Evolutionary conservation across 805 yeast genomes (phyloP).

Genomic region (Yarrowia sp.): DNA sequence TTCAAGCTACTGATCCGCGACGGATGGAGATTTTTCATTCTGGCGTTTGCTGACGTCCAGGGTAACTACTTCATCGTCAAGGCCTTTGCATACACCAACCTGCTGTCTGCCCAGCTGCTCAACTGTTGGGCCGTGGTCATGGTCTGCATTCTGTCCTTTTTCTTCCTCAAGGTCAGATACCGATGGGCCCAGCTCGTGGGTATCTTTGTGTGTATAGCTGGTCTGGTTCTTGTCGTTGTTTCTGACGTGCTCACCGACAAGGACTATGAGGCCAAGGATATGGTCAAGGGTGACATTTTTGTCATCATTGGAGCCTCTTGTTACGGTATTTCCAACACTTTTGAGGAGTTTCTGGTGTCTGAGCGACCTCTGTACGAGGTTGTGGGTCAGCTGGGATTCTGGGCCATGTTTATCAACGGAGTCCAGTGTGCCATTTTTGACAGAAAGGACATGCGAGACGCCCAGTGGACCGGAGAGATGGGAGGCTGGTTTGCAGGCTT

Average conservation of each 20-base stretch:
- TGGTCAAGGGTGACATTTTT: conserved; percentile 46
- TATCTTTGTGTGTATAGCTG: conserved; percentile 42
- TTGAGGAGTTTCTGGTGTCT: conserved; percentile 45
- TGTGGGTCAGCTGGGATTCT: conserved; percentile 44
- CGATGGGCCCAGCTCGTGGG: conserved; percentile 47
- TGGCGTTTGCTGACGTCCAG: conserved; percentile 46
- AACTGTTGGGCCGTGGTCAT: conserved; percentile 47
- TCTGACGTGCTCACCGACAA: conserved; percentile 43
- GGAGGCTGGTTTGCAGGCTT: conserved; percentile 47
- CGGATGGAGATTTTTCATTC: conserved; percentile 44
- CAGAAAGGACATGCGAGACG: conserved; percentile 39
- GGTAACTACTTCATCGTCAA: conserved; percentile 47
- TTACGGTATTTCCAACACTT: conserved; percentile 45
- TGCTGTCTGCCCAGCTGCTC: conserved; percentile 44
- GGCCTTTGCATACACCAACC: conserved; percentile 45
- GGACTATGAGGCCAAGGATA: conserved; percentile 41
- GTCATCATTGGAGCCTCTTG: conserved; percentile 46
- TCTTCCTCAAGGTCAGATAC: conserved; percentile 44
- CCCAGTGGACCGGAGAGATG: conserved; percentile 41
- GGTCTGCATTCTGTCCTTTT: conserved; percentile 43
- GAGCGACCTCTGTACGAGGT: conserved; percentile 46
- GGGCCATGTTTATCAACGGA: conserved; percentile 44
- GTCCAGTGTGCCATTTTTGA: conserved; percentile 47
- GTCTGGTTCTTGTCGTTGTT: conserved; percentile 44
- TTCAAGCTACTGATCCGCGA: conserved; percentile 35